Evolutionary conservation across 805 yeast genomes (phyloP), one percentile per base, ranked within the genome.

Genomic region (Lachancea fermentati): DNA sequence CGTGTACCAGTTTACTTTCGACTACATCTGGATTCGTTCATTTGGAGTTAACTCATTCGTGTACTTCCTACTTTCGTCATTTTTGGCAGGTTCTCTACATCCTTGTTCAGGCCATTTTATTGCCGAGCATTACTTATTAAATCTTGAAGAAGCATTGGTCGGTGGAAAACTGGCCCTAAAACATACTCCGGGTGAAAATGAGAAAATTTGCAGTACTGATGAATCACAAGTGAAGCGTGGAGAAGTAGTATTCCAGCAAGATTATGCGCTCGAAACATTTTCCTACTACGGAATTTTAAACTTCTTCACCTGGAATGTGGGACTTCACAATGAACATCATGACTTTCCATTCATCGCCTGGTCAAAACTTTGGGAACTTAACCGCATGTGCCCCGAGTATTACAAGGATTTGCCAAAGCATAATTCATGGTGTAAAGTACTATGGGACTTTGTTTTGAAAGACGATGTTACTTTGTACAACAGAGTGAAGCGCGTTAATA

Each of bases 61-160:
- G 30, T 88, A 88, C 60, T 75, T 88, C 47, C 57, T 88, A 18
- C 66, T 82, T 60, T 79, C 89, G 30, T 81, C 94, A 0, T 85
- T 88, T 57, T 66, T 88, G 38, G 95, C 96, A 0, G 97, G 97
- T 2, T 85, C 95, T 0, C 69, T 85, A 57, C 97, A 88, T 57
- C 97, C 97, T 19, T 80, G 87, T 45, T 95, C 96, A 1, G 97
- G 96, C 15, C 97, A 88, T 65, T 88, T 88, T 63, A 85, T 88
- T 48, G 91, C 95, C n/a, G 97, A 88, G 58, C 97, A 88, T 60
- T 86, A 85, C 57, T 78, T 86, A 11, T 69, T 86, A 60, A 68
- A 78, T 47, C 81, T 85, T 29, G 75, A 73, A 16, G 58, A 62
- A 25, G 50, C 51, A 16, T 25, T 45, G 5, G 42, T 31, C n/a